Conservation (phyloP, 495 filamentous ascomycete genomes). For the Aspergillus bertholletiae region DNA sequence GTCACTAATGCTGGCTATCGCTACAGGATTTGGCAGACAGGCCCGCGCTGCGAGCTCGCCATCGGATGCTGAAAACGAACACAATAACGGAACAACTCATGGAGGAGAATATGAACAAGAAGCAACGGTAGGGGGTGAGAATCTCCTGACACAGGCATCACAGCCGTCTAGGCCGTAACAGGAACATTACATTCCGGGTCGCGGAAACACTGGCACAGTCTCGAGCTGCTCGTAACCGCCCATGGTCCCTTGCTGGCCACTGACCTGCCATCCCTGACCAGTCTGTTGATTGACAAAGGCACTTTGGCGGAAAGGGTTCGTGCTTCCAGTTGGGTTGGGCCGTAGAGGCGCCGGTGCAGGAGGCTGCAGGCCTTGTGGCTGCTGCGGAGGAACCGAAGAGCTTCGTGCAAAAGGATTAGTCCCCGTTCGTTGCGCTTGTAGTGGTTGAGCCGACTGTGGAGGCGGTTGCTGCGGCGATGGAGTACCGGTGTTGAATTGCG, state of each 20-base stretch:
- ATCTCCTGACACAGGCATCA: background rate
- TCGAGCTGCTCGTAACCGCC: constrained; percentile 77
- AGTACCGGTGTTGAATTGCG: constrained; percentile 23
- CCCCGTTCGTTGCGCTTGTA: constrained; percentile 43
- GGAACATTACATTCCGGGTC: constrained; percentile 51
- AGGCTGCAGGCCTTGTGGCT: constrained; percentile 31
- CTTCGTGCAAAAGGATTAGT: constrained; percentile 52
- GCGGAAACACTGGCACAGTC: constrained; percentile 82
- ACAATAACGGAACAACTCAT: constrained; percentile 1
- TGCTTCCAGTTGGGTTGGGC: constrained; percentile 76
- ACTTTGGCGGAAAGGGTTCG: constrained; percentile 91
- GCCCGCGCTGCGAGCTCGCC: constrained; percentile 14
- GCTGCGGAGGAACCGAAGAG: constrained; percentile 34
- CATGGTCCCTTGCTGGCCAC: constrained; percentile 67
- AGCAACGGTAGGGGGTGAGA: background rate
- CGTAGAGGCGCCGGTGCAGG: constrained; percentile 48
- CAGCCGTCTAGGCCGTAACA: background rate
- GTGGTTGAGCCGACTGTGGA: constrained; percentile 32
- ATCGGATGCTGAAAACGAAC: constrained; percentile 2
- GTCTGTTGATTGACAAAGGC: constrained; percentile 84
- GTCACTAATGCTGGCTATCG: constrained; percentile 10
- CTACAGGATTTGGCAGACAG: constrained; percentile 5
- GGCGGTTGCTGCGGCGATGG: constrained; percentile 40
- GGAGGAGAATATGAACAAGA: constrained; percentile 4
- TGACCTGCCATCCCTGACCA: constrained; percentile 80